Base-by-base conservation (phyloP, 2,329 filamentous ascomycete genomes). In the Metarhizium anisopliae region DNA sequence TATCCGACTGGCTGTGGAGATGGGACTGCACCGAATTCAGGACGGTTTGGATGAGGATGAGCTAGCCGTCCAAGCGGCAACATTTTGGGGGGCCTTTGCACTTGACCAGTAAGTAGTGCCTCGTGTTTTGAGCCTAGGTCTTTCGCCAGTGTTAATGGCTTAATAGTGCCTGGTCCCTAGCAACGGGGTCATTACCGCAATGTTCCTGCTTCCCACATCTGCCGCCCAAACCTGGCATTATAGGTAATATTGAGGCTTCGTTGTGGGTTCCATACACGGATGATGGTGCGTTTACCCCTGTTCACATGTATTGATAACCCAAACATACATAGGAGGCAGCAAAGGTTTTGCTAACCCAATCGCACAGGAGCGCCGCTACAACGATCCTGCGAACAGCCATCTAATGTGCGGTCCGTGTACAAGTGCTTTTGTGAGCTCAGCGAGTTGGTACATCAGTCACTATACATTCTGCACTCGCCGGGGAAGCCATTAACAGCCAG, bases 391-490 rank as follows among this genome's bases (percentile, higher is more conserved):
- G 75, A 82, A 59, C 84, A 86, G 60, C 81, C 83, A 0, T 86
- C 81, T 3, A 86, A 88, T 58, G 84, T 89, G 36, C 77, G 85
- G 29, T 85, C 83, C 1, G 81, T 86, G 6, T 85, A 83, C 66
- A 84, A 82, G 67, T 82, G 85, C 60, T 85, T 89, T 61, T 87
- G 84, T 64, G 83, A 86, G 63, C 77, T 91, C 52, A 89, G 85
- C 59, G 86, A 90, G 68, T 79, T 90, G 1, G 83, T 89, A 1
- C 87, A 89, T 66, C 80, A 87, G 61, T 86, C 84, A 35, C 75
- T 89, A 20, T 86, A 86, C 64, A 79, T 87, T 43, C 78, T 90
- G n/a, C 87, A 89, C 64, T 85, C 86, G 4, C 87, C 87, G 0
- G 83, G 81, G 14, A 78, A 80, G 55, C 81, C 81, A 5, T 74